Evolutionary conservation across 768 basidiomycete species (phyloP).

Genomic region (Rickenella mellea): DNA sequence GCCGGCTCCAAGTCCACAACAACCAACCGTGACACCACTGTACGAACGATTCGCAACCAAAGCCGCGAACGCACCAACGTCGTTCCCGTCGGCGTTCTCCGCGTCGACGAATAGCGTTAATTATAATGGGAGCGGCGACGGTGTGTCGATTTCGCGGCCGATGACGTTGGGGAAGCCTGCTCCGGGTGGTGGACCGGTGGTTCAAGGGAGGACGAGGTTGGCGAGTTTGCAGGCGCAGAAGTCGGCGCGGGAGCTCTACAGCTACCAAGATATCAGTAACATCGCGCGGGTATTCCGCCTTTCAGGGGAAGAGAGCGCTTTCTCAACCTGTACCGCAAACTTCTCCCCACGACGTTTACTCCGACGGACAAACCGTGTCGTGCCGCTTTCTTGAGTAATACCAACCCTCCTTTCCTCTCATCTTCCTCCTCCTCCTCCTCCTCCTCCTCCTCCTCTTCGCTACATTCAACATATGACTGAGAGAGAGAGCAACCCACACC

Average conservation of each 20-base stretch:
- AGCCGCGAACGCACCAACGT: slow-evolving; percentile 1
- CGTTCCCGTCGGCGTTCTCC: slow-evolving; percentile 6
- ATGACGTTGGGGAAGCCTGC: slow-evolving; percentile 13
- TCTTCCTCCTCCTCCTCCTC: no score
- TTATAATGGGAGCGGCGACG: no score
- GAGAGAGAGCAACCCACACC: no score
- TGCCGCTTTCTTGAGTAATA: no score
- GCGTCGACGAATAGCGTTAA: no score
- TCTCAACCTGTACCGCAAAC: neutral
- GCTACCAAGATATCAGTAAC: no score
- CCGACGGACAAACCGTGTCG: no score
- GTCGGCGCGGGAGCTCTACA: neutral
- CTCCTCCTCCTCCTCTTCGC: no score
- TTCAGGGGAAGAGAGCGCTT: neutral
- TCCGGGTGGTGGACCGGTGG: no score
- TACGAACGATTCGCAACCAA: slow-evolving; percentile 17
- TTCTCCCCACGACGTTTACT: neutral
- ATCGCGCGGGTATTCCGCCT: neutral
- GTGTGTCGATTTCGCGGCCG: slow-evolving; percentile 19
- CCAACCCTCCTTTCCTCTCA: no score
- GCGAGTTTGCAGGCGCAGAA: neutral
- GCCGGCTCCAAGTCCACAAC: neutral
- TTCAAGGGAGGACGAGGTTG: neutral
- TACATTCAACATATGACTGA: no score
- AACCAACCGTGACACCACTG: slow-evolving; percentile 11